A percentile compares a stretch with the other conserved stretches of the same genome.
These are phyloP conservation scores for Fusarium agapanthi DNA, from an alignment of 2,329 filamentous ascomycete species.

Conservation along the genomic window DNA sequence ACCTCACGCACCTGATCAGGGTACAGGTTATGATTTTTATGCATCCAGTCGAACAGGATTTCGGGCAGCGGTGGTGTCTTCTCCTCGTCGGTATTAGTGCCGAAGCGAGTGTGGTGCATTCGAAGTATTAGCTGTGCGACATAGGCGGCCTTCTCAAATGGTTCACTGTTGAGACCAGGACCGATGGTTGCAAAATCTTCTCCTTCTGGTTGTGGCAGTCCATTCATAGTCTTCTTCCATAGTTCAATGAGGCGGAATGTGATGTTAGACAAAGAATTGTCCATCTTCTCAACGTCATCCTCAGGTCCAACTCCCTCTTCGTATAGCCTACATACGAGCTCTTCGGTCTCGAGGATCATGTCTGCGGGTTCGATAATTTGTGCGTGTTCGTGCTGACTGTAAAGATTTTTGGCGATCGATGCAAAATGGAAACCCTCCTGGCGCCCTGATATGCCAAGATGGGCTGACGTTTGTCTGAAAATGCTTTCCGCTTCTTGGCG, in stretches of 20 bases:
- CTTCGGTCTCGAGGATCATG: constrained; percentile 79
- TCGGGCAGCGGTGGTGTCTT: constrained; percentile 71
- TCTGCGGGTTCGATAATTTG: constrained; percentile 73
- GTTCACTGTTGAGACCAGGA: constrained; percentile 66
- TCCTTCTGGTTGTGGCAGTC: constrained; percentile 57
- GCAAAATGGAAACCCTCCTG: constrained; percentile 72
- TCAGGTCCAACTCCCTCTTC: constrained; percentile 65
- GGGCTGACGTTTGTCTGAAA: constrained; percentile 61
- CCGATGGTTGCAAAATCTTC: constrained; percentile 71
- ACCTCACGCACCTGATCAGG: constrained; percentile 73
- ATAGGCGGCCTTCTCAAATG: constrained; percentile 80
- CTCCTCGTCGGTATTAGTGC: constrained; percentile 49
- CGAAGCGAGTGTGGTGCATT: constrained; percentile 73
- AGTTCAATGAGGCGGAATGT: constrained; percentile 61
- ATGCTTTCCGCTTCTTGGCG: constrained; percentile 65
- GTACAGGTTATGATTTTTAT: constrained; percentile 77
- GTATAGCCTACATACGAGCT: constrained; percentile 72
- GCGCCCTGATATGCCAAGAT: constrained; percentile 51
- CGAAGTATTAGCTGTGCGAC: constrained; percentile 81
- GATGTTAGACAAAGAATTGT: constrained; percentile 63
- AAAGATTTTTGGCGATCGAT: constrained; percentile 76
- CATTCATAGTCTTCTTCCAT: constrained; percentile 64
- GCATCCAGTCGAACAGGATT: constrained; percentile 84
- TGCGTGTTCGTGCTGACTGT: constrained; percentile 64
- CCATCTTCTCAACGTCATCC: constrained; percentile 65